A percentile compares a stretch with the other conserved stretches of the same genome.
phyloP scores from a whole-genome alignment of 164 flowering plant species.

The Stephania japonica region DNA sequence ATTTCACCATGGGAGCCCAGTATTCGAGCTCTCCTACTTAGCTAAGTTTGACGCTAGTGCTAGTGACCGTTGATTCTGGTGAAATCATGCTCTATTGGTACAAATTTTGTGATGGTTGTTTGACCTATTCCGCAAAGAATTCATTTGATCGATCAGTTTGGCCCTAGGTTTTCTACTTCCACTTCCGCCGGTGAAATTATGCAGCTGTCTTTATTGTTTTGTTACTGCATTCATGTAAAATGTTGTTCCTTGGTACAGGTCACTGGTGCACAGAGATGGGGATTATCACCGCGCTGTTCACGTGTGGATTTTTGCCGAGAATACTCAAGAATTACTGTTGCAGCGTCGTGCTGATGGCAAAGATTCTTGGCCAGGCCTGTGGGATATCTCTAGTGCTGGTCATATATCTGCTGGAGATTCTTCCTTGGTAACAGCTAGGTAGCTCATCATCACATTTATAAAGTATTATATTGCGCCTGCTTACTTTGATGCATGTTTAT shows the following conservation, averaged over 20 bases:
- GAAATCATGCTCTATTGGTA: not conserved
- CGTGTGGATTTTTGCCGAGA: slow-evolving; percentile 81
- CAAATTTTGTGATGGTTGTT: not conserved
- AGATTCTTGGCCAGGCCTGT: slow-evolving; percentile 85
- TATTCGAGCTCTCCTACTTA: no score
- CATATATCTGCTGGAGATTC: slow-evolving; percentile 91
- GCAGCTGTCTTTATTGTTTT: no score
- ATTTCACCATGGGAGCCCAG: not conserved
- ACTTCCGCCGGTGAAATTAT: no score
- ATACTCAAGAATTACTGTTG: slow-evolving; percentile 74
- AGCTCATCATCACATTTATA: not conserved
- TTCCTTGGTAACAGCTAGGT: slow-evolving; percentile 81
- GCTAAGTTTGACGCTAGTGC: not conserved
- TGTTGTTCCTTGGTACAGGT: slow-evolving; percentile 30
- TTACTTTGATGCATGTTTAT: no score
- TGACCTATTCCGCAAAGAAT: not conserved
- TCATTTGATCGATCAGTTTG: not conserved
- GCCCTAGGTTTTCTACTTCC: not conserved
- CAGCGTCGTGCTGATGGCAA: slow-evolving; percentile 81
- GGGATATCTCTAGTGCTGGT: slow-evolving; percentile 98
- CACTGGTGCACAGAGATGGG: slow-evolving; percentile 75
- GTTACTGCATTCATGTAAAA: not conserved
- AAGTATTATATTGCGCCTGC: not conserved
- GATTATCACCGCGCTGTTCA: slow-evolving; percentile 88
- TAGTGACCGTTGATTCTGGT: no score